Conservation (phyloP, 2,329 filamentous ascomycete genomes). For the Zarea fungicola region DNA sequence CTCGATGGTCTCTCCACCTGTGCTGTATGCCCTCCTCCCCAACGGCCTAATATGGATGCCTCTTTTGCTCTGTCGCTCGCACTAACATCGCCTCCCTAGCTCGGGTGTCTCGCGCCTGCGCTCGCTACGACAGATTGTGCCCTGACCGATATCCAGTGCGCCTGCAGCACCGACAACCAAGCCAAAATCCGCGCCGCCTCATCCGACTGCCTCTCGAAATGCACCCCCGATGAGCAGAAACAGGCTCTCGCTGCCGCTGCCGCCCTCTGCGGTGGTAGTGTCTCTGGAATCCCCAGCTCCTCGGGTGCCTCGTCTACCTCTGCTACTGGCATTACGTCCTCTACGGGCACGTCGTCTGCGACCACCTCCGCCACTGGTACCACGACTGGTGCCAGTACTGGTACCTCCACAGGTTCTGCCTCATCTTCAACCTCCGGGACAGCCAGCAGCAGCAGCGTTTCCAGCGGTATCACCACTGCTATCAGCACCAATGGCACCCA, state of each 20-base stretch:
- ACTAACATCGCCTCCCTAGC: conserved; percentile 18
- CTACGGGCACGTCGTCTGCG: background rate
- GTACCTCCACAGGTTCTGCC: conserved; percentile 7
- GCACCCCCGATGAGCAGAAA: conserved; percentile 27
- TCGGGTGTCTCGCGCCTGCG: conserved; percentile 30
- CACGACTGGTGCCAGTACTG: conserved; percentile 8
- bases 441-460: background rate
- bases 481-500: conserved; percentile 17
- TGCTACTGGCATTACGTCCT: background rate
- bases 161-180: conserved; percentile 32
- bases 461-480: conserved; percentile 4
- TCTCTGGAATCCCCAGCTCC: background rate
- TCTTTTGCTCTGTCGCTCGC: too few species aligned
- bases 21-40: conserved; percentile 31
- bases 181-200: conserved; percentile 24
- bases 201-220: conserved; percentile 30
- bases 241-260: conserved; percentile 27
- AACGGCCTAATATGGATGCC: too few species aligned
- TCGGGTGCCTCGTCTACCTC: conserved; percentile 9
- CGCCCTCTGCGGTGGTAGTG: conserved; percentile 15
- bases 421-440: conserved; percentile 10
- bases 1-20: conserved; percentile 29
- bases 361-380: background rate
- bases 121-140: conserved; percentile 33
- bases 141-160: conserved; percentile 32